Conservation (phyloP, 2,329 filamentous ascomycete genomes). For the Alternaria sp. region DNA sequence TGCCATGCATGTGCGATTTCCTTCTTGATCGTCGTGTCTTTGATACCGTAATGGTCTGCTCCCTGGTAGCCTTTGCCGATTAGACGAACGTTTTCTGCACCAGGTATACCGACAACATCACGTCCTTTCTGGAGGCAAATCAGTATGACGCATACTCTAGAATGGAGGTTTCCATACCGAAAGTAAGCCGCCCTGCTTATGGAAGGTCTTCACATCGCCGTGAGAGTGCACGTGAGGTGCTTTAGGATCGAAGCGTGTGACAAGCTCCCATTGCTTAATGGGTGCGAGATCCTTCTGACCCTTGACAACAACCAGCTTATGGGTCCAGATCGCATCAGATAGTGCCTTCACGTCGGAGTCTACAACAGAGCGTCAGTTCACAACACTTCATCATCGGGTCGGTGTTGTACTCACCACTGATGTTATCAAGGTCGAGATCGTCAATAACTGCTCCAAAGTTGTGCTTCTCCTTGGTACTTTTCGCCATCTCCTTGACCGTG, state of each 20-base stretch:
- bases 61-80: slow-evolving; percentile 60
- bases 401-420: neutral
- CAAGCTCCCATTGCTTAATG: neutral
- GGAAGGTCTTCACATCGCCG: too few relatives aligned
- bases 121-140: too few relatives aligned
- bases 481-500: too few relatives aligned
- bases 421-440: neutral
- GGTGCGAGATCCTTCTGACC: neutral
- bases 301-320: neutral
- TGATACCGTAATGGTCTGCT: slow-evolving; percentile 56
- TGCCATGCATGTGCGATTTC: slow-evolving; percentile 53
- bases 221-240: neutral
- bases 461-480: neutral
- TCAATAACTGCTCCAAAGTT: neutral
- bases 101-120: slow-evolving; percentile 34
- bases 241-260: neutral
- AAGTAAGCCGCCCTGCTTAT: too few relatives aligned
- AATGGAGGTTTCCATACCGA: too few relatives aligned
- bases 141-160: too few relatives aligned
- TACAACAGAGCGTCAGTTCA: neutral
- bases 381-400: neutral
- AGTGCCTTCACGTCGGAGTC: neutral
- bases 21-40: slow-evolving; percentile 45
- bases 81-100: slow-evolving; percentile 57
- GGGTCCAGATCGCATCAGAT: neutral